phyloP scores from a whole-genome alignment of 495 filamentous ascomycete species.

The Neurospora tetrasperma region DNA sequence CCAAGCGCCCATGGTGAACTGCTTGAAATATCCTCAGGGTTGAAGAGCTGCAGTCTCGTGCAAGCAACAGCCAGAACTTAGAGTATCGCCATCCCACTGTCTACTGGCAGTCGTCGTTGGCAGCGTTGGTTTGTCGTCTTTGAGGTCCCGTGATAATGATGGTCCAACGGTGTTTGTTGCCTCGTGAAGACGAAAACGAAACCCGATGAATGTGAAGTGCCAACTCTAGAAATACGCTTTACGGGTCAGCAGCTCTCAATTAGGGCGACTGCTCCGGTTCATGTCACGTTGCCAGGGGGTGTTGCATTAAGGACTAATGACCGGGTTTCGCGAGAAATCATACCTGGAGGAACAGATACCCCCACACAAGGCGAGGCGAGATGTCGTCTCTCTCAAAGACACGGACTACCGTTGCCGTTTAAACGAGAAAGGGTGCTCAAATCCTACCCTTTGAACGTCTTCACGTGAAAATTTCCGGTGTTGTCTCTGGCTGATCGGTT shows the following conservation, averaged over 20 bases:
- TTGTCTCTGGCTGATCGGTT: not conserved
- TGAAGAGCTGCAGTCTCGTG: constrained; percentile 8
- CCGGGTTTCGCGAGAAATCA: not conserved
- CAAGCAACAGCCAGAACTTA: constrained; percentile 2
- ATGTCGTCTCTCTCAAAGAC: not conserved
- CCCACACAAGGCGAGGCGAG: not conserved
- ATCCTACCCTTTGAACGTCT: not conserved
- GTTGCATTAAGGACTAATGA: not conserved
- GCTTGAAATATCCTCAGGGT: not conserved
- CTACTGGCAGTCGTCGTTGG: not conserved
- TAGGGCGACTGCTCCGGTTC: not conserved
- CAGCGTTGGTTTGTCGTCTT: not conserved
- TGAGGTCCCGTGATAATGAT: not conserved
- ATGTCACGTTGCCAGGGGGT: not conserved
- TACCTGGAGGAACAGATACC: not conserved
- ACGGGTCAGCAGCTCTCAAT: not conserved
- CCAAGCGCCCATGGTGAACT: constrained; percentile 35
- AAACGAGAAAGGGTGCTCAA: not conserved
- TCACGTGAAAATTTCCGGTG: not conserved
- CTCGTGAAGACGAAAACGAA: not conserved
- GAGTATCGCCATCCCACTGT: constrained; percentile 11
- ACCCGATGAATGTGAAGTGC: constrained; percentile 4
- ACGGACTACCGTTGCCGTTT: not conserved
- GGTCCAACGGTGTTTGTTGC: not conserved
- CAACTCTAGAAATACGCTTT: not conserved